Evolutionary conservation across 495 filamentous ascomycete species (phyloP).

Genomic region (Podospora australis): DNA sequence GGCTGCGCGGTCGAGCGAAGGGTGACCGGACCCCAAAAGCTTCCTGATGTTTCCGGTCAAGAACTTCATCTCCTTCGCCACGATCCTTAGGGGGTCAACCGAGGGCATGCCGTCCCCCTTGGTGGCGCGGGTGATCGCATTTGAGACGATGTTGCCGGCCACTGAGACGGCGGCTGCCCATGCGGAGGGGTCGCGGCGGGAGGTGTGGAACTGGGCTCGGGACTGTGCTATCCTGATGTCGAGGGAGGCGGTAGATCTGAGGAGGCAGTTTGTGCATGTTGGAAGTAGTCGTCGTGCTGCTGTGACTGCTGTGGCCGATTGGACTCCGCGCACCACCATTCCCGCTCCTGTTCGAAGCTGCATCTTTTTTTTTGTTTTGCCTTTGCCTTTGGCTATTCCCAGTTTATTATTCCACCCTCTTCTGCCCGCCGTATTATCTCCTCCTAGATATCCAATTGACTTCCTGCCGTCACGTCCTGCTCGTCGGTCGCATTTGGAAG

Average conservation of each 20-base stretch:
- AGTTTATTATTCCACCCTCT: too few relatives aligned
- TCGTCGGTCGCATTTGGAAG: constrained; percentile 17
- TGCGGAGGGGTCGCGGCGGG: constrained; percentile 33
- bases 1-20: constrained; percentile 85
- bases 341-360: constrained; percentile 36
- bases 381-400: too few relatives aligned
- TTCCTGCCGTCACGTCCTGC: constrained; percentile 11
- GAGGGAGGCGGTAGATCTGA: constrained; percentile 22
- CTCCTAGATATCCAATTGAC: constrained; percentile 23
- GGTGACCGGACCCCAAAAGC: constrained; percentile 85
- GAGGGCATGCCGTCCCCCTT: constrained; percentile 50
- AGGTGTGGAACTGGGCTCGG: constrained; percentile 34
- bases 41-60: constrained; percentile 82
- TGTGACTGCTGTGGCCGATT: constrained; percentile 8
- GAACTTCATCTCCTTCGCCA: constrained; percentile 94
- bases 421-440: constrained; percentile 11
- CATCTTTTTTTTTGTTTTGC: constrained; percentile 22
- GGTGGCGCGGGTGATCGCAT: constrained; percentile 54
- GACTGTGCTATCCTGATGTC: constrained; percentile 28
- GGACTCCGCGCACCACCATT: constrained; percentile 25
- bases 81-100: constrained; percentile 70
- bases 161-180: constrained; percentile 63
- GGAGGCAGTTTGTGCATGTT: constrained; percentile 31
- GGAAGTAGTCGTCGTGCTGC: constrained; percentile 2
- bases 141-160: constrained; percentile 68